Evolutionary conservation across 2,329 filamentous ascomycete species (phyloP).

Genomic region (Ascochyta clinopodiicola): DNA sequence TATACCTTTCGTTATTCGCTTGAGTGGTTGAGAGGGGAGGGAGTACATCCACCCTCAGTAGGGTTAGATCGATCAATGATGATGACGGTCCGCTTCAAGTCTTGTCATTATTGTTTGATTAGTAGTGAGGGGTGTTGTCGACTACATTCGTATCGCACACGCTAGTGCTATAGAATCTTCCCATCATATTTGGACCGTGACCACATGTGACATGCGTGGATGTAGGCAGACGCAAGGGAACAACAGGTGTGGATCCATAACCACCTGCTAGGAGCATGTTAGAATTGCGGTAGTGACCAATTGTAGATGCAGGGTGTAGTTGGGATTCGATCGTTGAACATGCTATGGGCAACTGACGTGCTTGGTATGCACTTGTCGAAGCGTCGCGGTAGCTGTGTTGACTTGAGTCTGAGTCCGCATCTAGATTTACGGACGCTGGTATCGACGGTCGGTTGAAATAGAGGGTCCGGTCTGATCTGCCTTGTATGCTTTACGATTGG

Average conservation of each 20-base stretch:
- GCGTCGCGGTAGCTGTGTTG: not conserved
- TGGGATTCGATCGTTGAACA: too few species aligned
- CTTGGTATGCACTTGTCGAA: not conserved
- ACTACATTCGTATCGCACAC: not conserved
- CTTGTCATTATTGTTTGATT: not conserved
- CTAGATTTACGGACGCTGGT: not conserved
- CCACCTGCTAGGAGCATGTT: not conserved
- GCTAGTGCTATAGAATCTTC: not conserved
- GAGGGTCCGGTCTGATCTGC: too few species aligned
- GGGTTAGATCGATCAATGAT: slow-evolving; percentile 15
- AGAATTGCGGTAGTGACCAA: not conserved
- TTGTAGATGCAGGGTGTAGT: not conserved
- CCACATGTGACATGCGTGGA: not conserved
- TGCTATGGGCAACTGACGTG: too few species aligned
- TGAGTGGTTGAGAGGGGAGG: not conserved
- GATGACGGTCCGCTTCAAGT: not conserved
- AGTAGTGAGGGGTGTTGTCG: not conserved
- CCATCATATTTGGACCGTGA: not conserved
- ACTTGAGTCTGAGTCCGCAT: not conserved
- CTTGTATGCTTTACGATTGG: not conserved
- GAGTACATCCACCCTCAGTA: slow-evolving; percentile 4
- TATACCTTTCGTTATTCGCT: slow-evolving; percentile 25
- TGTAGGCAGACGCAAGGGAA: not conserved
- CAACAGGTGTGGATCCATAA: not conserved
- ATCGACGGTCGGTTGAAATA: not conserved